Percentiles rank a stretch among this genome's conserved stretches.
These are phyloP conservation scores for Tuber melanosporum DNA, from an alignment of 495 filamentous ascomycete genomes.

Conservation along the genomic window DNA sequence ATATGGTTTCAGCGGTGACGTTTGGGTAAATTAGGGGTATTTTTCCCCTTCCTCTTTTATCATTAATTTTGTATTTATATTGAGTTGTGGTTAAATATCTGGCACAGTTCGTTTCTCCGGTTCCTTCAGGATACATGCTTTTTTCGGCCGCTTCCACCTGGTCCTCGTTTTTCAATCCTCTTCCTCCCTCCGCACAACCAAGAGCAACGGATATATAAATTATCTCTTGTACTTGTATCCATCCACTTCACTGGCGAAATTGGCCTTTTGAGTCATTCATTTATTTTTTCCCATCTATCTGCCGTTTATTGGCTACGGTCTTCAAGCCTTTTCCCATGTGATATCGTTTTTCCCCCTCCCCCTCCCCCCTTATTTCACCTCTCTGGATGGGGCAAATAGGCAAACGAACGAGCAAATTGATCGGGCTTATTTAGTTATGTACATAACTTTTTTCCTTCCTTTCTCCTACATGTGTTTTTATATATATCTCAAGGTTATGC, in stretches of 20 bases:
- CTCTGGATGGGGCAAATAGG: not conserved
- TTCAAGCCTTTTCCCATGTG: not conserved
- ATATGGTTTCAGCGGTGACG: conserved; percentile 4
- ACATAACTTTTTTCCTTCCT: not conserved
- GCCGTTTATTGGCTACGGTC: not conserved
- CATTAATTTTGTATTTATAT: not conserved
- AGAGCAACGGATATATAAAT: not conserved
- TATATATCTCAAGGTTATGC: not conserved
- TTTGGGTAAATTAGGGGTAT: not conserved
- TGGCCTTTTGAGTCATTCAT: not conserved
- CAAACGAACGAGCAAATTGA: not conserved
- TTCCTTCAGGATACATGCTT: not conserved
- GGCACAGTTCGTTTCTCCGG: not conserved
- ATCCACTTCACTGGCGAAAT: not conserved
- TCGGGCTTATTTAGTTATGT: not conserved
- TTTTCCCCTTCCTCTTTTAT: not conserved
- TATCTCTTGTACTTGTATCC: conserved; percentile 5
- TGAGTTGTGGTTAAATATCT: not conserved
- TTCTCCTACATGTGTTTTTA: not conserved
- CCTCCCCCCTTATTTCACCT: not conserved
- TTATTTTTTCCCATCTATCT: not conserved
- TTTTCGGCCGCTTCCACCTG: not conserved
- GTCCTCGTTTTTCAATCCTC: not conserved
- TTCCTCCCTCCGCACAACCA: not conserved
- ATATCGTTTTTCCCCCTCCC: not conserved